These are phyloP conservation scores for Uncinocarpus reesii DNA, from an alignment of 2,329 filamentous ascomycete species.

Conservation along the genomic window DNA sequence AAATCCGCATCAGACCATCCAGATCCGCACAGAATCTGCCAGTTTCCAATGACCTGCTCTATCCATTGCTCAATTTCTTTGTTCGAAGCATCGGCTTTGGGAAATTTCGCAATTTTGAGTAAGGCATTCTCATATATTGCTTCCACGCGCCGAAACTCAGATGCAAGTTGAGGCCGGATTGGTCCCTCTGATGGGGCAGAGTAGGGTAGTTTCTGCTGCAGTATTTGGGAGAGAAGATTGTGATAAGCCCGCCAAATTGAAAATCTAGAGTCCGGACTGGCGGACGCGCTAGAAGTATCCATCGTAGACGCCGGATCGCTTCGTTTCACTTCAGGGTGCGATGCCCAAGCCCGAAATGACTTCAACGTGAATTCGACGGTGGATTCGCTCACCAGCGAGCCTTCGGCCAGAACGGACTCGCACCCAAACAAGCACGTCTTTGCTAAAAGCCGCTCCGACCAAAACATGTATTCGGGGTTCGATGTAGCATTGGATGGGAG, in stretches of 20 bases:
- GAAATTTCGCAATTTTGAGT: slow-evolving; percentile 70
- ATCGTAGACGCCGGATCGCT: slow-evolving; percentile 18
- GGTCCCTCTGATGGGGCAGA: slow-evolving; percentile 27
- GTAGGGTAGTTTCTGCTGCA: slow-evolving; percentile 46
- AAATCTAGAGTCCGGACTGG: slow-evolving; percentile 22
- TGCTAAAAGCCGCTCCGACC: slow-evolving; percentile 68
- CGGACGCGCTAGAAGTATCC: slow-evolving; percentile 17
- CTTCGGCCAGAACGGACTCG: slow-evolving; percentile 33
- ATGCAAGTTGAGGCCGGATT: slow-evolving; percentile 53
- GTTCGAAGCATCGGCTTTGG: slow-evolving; percentile 68
- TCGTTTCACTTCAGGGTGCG: slow-evolving; percentile 30
- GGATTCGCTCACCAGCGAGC: slow-evolving; percentile 20
- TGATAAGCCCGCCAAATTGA: slow-evolving; percentile 83
- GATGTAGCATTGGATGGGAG: slow-evolving; percentile 34
- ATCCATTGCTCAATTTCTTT: slow-evolving; percentile 74
- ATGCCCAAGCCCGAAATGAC: slow-evolving; percentile 41
- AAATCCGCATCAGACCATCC: slow-evolving; percentile 73
- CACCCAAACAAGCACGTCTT: slow-evolving; percentile 63
- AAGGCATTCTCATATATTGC: slow-evolving; percentile 67
- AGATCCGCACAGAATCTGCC: slow-evolving; percentile 68
- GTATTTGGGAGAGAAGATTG: slow-evolving; percentile 61
- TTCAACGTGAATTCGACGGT: slow-evolving; percentile 34
- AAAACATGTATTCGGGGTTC: slow-evolving; percentile 59
- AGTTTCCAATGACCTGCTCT: slow-evolving; percentile 69
- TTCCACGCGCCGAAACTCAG: slow-evolving; percentile 72